A percentile compares a stretch with the other conserved stretches of the same genome.
These are phyloP conservation scores for Microascus cirrosus DNA, from an alignment of 2,329 filamentous ascomycete genomes.

Conservation along the genomic window DNA sequence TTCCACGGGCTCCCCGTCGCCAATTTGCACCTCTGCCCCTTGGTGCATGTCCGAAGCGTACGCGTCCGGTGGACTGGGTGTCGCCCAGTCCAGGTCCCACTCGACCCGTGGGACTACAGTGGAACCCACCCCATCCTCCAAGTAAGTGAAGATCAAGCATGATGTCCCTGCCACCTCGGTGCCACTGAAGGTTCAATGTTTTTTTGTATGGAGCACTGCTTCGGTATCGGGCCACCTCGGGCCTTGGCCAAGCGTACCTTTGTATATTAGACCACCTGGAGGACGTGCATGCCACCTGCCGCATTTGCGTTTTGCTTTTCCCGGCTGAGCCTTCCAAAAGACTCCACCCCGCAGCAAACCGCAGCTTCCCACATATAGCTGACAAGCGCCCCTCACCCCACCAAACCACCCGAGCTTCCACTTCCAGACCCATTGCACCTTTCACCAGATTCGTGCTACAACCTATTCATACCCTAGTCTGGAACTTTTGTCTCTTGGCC, in stretches of 20 bases:
- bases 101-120: not conserved
- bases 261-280: not conserved
- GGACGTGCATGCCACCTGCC: not conserved
- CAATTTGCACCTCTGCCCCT: not conserved
- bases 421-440: not conserved
- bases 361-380: not conserved
- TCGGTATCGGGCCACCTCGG: not conserved
- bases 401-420: not conserved
- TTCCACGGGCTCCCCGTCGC: not conserved
- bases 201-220: not conserved
- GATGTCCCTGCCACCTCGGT: not conserved
- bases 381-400: not conserved
- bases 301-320: not conserved
- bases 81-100: not conserved
- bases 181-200: not conserved
- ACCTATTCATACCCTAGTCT: not conserved
- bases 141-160: not conserved
- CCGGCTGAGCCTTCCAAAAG: not conserved
- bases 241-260: not conserved
- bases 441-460: not conserved
- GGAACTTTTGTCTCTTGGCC: not conserved
- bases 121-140: not conserved
- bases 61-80: not conserved
- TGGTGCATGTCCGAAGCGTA: not conserved
- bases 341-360: not conserved